Evolutionary conservation across 495 filamentous ascomycete genomes (phyloP).

Genomic region (Neurospora sp.): DNA sequence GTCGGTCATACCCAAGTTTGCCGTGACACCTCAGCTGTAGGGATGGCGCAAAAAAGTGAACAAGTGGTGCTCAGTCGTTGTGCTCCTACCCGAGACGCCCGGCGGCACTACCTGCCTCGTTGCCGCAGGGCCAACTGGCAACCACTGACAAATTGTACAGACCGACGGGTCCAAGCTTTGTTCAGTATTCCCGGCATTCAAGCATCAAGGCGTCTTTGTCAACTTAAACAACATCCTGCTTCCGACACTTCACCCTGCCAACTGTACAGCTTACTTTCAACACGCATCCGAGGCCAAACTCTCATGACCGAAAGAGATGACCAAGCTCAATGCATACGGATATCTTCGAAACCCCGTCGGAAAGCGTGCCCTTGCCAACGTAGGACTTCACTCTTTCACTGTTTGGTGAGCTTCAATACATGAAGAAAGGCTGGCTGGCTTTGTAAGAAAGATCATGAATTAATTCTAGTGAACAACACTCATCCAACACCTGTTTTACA

Average conservation of each 20-base stretch:
- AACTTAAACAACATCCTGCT: background rate
- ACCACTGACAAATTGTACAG: background rate
- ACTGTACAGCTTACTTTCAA: background rate
- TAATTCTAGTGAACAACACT: background rate
- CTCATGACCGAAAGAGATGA: background rate
- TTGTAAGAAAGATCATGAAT: background rate
- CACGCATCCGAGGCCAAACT: background rate
- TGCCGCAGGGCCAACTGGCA: background rate
- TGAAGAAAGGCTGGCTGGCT: background rate
- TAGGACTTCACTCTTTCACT: background rate
- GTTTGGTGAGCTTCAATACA: background rate
- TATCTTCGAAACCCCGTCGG: background rate
- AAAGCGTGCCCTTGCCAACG: background rate
- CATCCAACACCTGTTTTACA: background rate
- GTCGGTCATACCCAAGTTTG: background rate
- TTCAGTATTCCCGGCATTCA: background rate
- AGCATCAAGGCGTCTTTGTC: background rate
- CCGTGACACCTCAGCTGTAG: background rate
- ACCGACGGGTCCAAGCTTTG: background rate
- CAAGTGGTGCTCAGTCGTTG: background rate
- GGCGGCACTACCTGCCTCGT: background rate
- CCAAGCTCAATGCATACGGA: background rate
- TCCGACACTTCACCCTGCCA: background rate
- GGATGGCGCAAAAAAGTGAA: background rate
- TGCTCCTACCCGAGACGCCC: background rate